Conservation (phyloP, 2,329 filamentous ascomycete species). For the Aspergillus aculeatinus region DNA sequence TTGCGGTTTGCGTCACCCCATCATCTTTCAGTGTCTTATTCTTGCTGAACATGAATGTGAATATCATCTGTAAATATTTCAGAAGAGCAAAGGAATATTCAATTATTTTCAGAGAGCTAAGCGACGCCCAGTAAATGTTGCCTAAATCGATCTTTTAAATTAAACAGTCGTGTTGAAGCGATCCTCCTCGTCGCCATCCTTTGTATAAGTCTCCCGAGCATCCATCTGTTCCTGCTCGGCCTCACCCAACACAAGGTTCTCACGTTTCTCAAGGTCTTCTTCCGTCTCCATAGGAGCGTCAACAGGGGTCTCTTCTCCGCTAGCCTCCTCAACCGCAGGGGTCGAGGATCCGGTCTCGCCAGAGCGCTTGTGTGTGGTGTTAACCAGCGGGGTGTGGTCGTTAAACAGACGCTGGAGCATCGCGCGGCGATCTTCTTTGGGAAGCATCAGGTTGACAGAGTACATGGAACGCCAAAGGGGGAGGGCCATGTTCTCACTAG, state of each 20-base stretch:
- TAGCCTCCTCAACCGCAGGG: constrained; percentile 9
- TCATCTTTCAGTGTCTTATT: neutral
- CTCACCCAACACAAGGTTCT: constrained; percentile 41
- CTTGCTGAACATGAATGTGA: neutral
- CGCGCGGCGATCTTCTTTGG: constrained; percentile 91
- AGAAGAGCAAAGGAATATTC: neutral
- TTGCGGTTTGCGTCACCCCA: neutral
- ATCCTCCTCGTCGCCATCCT: constrained; percentile 48
- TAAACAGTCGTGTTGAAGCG: constrained; percentile 50
- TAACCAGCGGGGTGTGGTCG: constrained; percentile 79
- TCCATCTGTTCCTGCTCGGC: constrained; percentile 44
- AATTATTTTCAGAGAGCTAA: constrained; percentile 4
- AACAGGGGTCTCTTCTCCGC: constrained; percentile 13
- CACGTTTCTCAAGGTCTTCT: constrained; percentile 38
- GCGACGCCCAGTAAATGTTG: constrained; percentile 10
- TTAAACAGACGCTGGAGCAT: constrained; percentile 92
- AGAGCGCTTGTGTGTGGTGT: constrained; percentile 45
- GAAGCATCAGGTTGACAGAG: constrained; percentile 93
- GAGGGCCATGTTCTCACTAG: constrained; percentile 75
- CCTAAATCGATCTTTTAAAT: constrained; percentile 5
- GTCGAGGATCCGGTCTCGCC: constrained; percentile 17
- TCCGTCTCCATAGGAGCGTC: constrained; percentile 29
- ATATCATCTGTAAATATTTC: neutral
- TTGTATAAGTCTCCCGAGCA: constrained; percentile 44
- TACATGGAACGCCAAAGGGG: constrained; percentile 93